phyloP scores from a whole-genome alignment of 495 filamentous ascomycete species.

The Podospora tetraspora region DNA sequence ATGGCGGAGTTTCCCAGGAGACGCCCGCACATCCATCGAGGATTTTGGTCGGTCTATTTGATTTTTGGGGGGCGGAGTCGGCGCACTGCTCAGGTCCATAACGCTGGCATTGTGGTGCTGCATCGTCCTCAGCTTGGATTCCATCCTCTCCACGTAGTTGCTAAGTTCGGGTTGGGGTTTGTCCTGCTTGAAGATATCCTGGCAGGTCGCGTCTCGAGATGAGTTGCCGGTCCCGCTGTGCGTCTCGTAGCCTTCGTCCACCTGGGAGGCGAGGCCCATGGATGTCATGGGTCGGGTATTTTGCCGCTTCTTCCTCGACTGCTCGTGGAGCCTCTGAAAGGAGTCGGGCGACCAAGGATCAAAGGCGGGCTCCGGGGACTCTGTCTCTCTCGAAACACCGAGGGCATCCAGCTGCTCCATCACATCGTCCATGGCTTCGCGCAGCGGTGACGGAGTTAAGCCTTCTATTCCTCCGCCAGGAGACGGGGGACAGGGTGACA shows the following conservation, averaged over 20 bases:
- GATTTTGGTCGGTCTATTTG: constrained; percentile 45
- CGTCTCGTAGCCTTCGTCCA: constrained; percentile 51
- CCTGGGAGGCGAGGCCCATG: constrained; percentile 55
- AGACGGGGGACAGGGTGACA: constrained; percentile 57
- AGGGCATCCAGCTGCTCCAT: constrained; percentile 94
- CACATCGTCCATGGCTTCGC: constrained; percentile 96
- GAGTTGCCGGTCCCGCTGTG: constrained; percentile 45
- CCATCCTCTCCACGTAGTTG: constrained; percentile 87
- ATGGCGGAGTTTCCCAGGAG: constrained; percentile 38
- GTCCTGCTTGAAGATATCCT: constrained; percentile 40
- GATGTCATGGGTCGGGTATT: constrained; percentile 62
- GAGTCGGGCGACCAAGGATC: constrained; percentile 91
- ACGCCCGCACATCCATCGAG: constrained; percentile 36
- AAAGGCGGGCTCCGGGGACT: constrained; percentile 50
- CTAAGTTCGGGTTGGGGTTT: constrained; percentile 61
- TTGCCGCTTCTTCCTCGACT: constrained; percentile 33
- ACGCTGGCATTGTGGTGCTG: constrained; percentile 53
- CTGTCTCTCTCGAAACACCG: constrained; percentile 54
- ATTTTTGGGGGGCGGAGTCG: constrained; percentile 61
- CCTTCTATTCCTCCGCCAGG: constrained; percentile 50
- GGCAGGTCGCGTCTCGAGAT: constrained; percentile 35
- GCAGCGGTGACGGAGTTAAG: constrained; percentile 82
- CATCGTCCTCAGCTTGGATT: constrained; percentile 68
- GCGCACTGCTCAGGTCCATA: constrained; percentile 46
- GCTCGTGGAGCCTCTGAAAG: constrained; percentile 59